phyloP scores from a whole-genome alignment of 2,329 filamentous ascomycete genomes.

The Clonostachys sp. region DNA sequence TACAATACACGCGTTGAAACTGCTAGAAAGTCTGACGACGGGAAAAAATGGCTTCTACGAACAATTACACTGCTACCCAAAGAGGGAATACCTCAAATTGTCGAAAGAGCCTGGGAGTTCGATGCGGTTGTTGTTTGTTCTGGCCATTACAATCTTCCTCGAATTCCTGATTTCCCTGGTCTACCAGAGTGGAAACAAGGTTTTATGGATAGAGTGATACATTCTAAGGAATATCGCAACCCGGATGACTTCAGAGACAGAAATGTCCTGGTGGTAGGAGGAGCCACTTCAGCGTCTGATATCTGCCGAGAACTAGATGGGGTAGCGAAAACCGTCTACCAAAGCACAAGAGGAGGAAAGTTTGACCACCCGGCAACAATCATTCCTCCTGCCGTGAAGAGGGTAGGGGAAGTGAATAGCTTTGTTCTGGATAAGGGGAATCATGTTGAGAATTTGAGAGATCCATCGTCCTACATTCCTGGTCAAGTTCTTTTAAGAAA shows the following conservation, averaged over 20 bases:
- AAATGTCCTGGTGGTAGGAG: conserved; percentile 47
- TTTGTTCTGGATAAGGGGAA: conserved; percentile 23
- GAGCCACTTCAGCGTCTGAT: conserved; percentile 36
- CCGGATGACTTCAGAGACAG: conserved; percentile 53
- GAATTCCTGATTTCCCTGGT: conserved; percentile 55
- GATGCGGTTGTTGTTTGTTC: conserved; percentile 63
- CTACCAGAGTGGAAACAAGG: conserved; percentile 49
- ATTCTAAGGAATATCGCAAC: conserved; percentile 69
- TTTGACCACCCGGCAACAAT: conserved; percentile 52
- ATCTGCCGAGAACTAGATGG: conserved; percentile 32
- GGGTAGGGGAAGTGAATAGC: conserved; percentile 44
- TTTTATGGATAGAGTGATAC: conserved; percentile 49
- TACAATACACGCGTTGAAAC: conserved; percentile 58
- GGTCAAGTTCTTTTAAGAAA: conserved; percentile 46
- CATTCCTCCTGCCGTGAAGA: conserved; percentile 46
- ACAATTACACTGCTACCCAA: conserved; percentile 35
- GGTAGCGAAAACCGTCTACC: conserved; percentile 30
- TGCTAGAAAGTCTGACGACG: conserved; percentile 34
- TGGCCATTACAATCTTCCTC: conserved; percentile 63
- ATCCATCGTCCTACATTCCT: conserved; percentile 26
- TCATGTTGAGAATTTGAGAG: not conserved
- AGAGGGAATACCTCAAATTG: conserved; percentile 10
- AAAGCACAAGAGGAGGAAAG: conserved; percentile 50
- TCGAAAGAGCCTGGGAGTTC: conserved; percentile 28
- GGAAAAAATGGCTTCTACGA: conserved; percentile 42